These are phyloP conservation scores for Aphanomyces astaci DNA, from an alignment of 352 stramenopile genomes.

Conservation along the genomic window DNA sequence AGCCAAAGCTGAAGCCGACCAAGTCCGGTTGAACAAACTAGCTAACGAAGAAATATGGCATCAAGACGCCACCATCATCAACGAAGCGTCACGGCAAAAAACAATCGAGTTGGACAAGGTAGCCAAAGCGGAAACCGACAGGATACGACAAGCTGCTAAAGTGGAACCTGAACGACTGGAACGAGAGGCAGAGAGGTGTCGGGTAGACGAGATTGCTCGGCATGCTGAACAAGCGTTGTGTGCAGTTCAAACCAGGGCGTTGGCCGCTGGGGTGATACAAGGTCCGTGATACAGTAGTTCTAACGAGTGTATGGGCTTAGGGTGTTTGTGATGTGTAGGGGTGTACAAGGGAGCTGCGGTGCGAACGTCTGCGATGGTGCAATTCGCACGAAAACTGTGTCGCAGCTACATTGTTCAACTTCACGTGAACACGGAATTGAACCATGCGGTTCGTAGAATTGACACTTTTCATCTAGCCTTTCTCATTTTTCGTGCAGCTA, in stretches of 20 bases:
- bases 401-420: slow-evolving; percentile 52
- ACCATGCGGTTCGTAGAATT: slow-evolving; percentile 35
- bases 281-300: neutral
- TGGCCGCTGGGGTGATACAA: slow-evolving; percentile 14
- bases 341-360: slow-evolving; percentile 23
- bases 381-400: slow-evolving; percentile 38
- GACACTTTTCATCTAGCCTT: neutral
- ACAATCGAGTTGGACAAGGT: no score
- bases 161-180: no score
- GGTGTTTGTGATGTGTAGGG: neutral
- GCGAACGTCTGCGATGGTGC: slow-evolving; percentile 26
- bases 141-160: no score
- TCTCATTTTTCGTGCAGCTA: neutral
- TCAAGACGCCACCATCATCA: no score
- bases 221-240: no score
- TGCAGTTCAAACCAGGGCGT: no score
- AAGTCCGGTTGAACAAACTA: no score
- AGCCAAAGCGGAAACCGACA: no score
- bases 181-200: no score
- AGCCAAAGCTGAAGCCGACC: neutral
- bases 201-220: no score
- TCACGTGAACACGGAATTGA: slow-evolving; percentile 39
- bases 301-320: neutral
- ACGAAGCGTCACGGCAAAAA: no score
- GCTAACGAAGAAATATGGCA: no score